These are phyloP conservation scores for Epicoccum sorghinum DNA, from an alignment of 2,329 filamentous ascomycete species.

Conservation along the genomic window DNA sequence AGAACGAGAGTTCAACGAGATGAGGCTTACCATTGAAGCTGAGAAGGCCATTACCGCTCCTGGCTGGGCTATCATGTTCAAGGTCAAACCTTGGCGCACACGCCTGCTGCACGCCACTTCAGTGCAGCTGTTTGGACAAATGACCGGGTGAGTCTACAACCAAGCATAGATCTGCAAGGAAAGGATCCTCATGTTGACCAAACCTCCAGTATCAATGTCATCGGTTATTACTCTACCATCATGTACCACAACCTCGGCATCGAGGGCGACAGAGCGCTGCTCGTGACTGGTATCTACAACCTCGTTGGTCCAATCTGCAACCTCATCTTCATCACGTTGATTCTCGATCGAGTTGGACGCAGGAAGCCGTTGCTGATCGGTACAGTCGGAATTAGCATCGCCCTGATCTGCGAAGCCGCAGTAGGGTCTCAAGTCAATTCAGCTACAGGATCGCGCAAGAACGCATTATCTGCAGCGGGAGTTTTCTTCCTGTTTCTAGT, in stretches of 20 bases:
- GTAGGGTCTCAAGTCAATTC: constrained; percentile 52
- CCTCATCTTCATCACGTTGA: constrained; percentile 64
- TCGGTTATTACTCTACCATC: constrained; percentile 66
- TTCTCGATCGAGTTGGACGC: constrained; percentile 60
- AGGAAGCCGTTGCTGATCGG: constrained; percentile 61
- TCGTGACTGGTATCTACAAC: constrained; percentile 67
- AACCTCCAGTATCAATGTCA: constrained; percentile 56
- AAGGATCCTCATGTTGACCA: constrained; percentile 9
- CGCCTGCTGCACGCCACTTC: constrained; percentile 66
- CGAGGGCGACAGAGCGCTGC: constrained; percentile 57
- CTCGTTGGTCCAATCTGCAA: constrained; percentile 63
- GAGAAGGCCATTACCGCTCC: constrained; percentile 61
- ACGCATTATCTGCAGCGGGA: constrained; percentile 62
- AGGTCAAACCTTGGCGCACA: constrained; percentile 63
- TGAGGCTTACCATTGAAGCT: constrained; percentile 66
- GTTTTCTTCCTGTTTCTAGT: constrained; percentile 69
- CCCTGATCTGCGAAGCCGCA: constrained; percentile 64
- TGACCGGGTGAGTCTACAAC: constrained; percentile 55
- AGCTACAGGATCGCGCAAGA: constrained; percentile 38
- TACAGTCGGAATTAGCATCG: constrained; percentile 61
- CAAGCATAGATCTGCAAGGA: not conserved
- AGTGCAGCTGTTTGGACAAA: constrained; percentile 70
- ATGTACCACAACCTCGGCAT: constrained; percentile 66
- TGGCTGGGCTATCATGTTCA: constrained; percentile 64
- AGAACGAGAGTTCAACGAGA: constrained; percentile 63